Percentiles rank a stretch among this genome's conserved stretches.
Conservation (phyloP, 2,329 filamentous ascomycete species). For the Fusarium chuoi region DNA sequence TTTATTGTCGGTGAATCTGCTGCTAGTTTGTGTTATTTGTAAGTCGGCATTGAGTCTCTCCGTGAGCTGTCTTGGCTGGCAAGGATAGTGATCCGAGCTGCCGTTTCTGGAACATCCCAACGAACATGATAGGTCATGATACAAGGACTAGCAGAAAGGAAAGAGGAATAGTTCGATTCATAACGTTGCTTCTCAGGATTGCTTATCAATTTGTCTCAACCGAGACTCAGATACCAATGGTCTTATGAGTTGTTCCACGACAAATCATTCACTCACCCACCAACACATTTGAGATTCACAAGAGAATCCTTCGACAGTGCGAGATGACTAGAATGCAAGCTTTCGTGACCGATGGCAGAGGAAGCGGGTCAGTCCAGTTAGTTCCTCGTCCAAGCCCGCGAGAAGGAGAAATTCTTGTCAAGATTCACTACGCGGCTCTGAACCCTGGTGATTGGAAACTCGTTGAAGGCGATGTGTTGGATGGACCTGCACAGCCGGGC, state of each 20-base stretch:
- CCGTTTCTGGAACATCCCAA: not conserved
- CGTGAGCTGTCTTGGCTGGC: not conserved
- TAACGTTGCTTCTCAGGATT: not conserved
- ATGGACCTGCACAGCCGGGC: not conserved
- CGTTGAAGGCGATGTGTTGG: not conserved
- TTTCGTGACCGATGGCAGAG: constrained; percentile 3
- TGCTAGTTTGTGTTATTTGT: not conserved
- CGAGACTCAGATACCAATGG: no score
- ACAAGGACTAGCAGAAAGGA: not conserved
- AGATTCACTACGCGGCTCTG: not conserved
- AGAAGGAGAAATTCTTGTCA: not conserved
- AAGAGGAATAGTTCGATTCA: not conserved
- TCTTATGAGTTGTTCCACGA: not conserved
- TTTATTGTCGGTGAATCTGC: not conserved
- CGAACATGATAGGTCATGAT: not conserved
- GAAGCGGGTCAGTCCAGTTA: not conserved
- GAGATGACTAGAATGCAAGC: not conserved
- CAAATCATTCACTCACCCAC: not conserved
- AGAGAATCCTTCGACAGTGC: no score
- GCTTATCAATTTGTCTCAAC: not conserved
- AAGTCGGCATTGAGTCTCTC: not conserved
- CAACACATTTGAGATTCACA: not conserved
- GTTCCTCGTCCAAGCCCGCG: not conserved
- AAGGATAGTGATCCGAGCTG: not conserved
- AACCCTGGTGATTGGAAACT: constrained; percentile 20